phyloP scores from a whole-genome alignment of 2,329 filamentous ascomycete species.

The Aspergillus niger region DNA sequence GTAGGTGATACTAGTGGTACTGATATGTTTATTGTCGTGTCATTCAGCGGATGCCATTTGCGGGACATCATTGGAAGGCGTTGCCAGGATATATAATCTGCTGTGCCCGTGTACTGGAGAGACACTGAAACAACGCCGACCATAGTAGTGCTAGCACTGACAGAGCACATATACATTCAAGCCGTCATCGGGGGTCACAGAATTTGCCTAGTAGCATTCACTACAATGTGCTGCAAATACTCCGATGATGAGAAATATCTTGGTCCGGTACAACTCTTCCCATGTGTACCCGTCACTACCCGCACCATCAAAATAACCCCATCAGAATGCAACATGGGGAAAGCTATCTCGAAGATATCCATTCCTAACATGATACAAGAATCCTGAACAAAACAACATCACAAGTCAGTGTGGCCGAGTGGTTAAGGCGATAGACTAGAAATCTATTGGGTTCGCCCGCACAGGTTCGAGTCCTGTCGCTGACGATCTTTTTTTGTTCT shows the following conservation, averaged over 20 bases:
- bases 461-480: conserved; percentile 23
- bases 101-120: no score
- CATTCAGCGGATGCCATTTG: neutral
- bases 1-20: neutral
- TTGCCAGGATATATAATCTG: neutral
- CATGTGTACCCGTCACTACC: neutral
- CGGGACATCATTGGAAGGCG: neutral
- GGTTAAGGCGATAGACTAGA: conserved; percentile 6
- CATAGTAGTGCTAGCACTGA: no score
- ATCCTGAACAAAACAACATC: neutral
- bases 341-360: no score
- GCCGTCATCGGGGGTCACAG: no score
- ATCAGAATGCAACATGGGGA: no score
- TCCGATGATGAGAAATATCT: no score
- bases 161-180: neutral
- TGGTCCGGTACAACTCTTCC: neutral
- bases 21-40: neutral
- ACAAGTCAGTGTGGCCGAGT: conserved; percentile 2
- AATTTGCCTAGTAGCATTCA: no score
- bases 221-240: no score
- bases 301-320: neutral
- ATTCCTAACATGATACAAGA: neutral
- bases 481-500: conserved; percentile 34
- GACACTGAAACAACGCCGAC: no score
- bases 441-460: conserved; percentile 20